Base-by-base conservation (phyloP, 306 rosid genomes). In the Prunus mira region DNA sequence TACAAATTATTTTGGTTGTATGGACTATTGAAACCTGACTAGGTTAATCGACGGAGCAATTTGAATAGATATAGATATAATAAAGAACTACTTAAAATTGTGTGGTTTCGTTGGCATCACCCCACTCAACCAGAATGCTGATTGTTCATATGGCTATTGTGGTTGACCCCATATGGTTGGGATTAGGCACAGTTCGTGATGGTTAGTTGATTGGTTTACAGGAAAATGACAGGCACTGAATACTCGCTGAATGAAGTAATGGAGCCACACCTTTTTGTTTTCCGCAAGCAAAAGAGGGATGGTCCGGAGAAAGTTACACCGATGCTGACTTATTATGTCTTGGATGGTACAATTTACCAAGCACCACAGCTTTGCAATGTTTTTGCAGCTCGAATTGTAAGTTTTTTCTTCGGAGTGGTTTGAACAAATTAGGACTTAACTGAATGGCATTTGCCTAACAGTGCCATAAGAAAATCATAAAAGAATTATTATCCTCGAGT, bases 271-370 rank as follows among this genome's bases (percentile, higher is more conserved):
- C 89, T 90, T 27, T 95, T 92, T 51, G 88, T 95, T 20, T 81
- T 95, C 52, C 90, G 92, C 65, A 92, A 90, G 85, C 98, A 95
- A 60, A 92, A 88, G 90, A 88, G 98, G 79, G 98, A 95, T 67
- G 80, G 93, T 69, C 97, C 93, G 27, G 97, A 95, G 81, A 95
- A 90, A 79, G 95, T 92, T 73, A 92, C 96, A 0, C 93, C 93
- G 1, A 86, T 89, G 95, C 87, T 95, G 65, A 89, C 97, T 8
- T 92, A 95, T 73, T 90, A 92, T 68, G 66, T 90, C 56, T 85
- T 92, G 88, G 98, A 95, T 79, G 97, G 98, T 76, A 92, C 97
- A 2, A 90, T 95, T 32, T 92, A 95, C 83, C 98, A 95, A 80
- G 91, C 96, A 75, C 97, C 97, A 1, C 98, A 95, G 50, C 95